phyloP scores from a whole-genome alignment of 495 filamentous ascomycete species.

The Ramalina peruviana region DNA sequence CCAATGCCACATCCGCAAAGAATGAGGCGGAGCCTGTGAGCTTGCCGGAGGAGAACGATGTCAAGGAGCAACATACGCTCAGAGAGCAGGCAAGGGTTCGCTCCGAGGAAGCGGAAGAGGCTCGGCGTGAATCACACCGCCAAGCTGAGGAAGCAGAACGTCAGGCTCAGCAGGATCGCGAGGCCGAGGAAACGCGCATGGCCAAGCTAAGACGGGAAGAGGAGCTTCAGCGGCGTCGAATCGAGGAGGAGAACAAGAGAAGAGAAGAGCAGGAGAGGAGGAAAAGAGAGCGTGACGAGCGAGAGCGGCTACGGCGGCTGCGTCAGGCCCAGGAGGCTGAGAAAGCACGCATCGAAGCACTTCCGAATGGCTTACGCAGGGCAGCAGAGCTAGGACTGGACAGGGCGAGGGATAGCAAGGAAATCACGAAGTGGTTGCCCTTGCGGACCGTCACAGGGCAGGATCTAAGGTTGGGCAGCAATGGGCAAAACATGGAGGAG shows the following conservation, averaged over 20 bases:
- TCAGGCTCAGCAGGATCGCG: conserved; percentile 15
- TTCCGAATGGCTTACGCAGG: conserved; percentile 34
- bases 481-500: conserved; percentile 34
- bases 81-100: no score
- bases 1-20: conserved; percentile 6
- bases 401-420: conserved; percentile 31
- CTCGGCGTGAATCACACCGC: conserved; percentile 12
- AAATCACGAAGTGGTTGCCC: conserved; percentile 37
- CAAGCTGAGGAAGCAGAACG: conserved; percentile 13
- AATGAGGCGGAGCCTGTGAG: conserved; percentile 21
- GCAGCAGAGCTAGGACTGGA: conserved; percentile 31
- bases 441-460: conserved; percentile 34
- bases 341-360: conserved; percentile 41
- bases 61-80: conserved; percentile 29
- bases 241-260: conserved; percentile 36
- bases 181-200: conserved; percentile 37
- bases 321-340: conserved; percentile 36
- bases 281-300: conserved; percentile 32
- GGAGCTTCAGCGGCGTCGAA: conserved; percentile 33
- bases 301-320: conserved; percentile 19
- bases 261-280: conserved; percentile 44
- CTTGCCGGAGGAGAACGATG: conserved; percentile 18
- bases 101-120: conserved; percentile 27
- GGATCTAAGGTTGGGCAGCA: conserved; percentile 33
- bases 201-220: conserved; percentile 39